Percentiles rank a stretch among this genome's conserved stretches.
These are phyloP conservation scores for Beta corolliflora DNA, from an alignment of 179 eudicot genomes.

Conservation along the genomic window DNA sequence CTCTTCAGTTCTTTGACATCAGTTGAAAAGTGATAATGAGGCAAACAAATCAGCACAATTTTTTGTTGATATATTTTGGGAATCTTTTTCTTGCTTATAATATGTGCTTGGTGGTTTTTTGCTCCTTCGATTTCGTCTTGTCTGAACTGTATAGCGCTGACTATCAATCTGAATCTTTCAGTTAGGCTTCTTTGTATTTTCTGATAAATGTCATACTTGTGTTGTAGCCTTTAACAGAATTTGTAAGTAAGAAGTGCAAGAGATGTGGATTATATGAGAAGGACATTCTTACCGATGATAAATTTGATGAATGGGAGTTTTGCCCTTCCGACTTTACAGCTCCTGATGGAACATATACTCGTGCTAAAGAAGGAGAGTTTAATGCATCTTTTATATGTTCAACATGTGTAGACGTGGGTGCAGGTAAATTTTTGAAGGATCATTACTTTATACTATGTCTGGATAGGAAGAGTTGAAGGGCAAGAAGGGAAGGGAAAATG, in stretches of 20 bases:
- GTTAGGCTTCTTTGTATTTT: neutral
- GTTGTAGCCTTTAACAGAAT: slow-evolving; percentile 80
- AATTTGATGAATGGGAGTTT: slow-evolving; percentile 91
- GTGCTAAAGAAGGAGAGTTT: slow-evolving; percentile 51
- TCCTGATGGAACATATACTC: slow-evolving; percentile 55
- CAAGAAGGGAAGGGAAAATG: too few relatives aligned
- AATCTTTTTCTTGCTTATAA: neutral
- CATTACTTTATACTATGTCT: neutral
- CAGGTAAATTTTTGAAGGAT: slow-evolving; percentile 30
- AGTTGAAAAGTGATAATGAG: neutral
- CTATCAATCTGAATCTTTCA: neutral
- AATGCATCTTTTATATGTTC: slow-evolving; percentile 77
- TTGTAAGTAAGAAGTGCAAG: slow-evolving; percentile 77
- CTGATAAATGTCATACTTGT: slow-evolving; percentile 15
- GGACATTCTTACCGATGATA: slow-evolving; percentile 52
- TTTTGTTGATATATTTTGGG: neutral
- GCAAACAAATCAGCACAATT: neutral
- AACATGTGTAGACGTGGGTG: slow-evolving; percentile 43
- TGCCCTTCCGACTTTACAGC: slow-evolving; percentile 73
- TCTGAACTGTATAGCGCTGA: neutral
- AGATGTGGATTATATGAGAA: slow-evolving; percentile 82
- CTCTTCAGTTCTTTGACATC: neutral
- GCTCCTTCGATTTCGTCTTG: neutral
- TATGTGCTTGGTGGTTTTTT: neutral
- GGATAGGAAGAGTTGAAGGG: too few relatives aligned